Evolutionary conservation across 352 stramenopile species (phyloP), one percentile per base, ranked within the genome.

Genomic region (Phytophthora chlamydospora): DNA sequence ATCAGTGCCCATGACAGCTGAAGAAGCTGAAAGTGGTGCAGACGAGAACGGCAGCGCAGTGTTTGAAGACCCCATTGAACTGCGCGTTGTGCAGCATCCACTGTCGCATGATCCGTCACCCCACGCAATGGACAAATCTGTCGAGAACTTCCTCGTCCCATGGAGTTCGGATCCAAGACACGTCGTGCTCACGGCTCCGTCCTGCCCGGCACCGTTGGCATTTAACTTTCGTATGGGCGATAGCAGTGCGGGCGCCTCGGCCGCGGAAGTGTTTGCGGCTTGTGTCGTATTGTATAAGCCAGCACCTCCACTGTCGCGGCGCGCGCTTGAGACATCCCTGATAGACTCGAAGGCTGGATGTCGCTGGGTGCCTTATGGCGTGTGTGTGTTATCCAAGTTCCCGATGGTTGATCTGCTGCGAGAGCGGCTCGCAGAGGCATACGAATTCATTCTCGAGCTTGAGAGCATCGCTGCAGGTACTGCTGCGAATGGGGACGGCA

Each of bases 341-440:
- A 61, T 94, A 13, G 75, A 90, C 54, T 64, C 69, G 13, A 46
- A 70, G 8, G 60, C 57, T 38, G 71, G 67, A 9, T 73, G 78
- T 43, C 67, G 83, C 27, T 94, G 85, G 85, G 76, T 92, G 0
- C 85, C 85, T 17, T 94, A 92, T 36, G 87, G 87, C 35, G 78
- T 95, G 9, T 93, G 84, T 34, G 73, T 93, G 31, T 47, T 90
- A 43, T 95, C 87, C n/a, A 91, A 90, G 53, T 93, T 91, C 48
- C 81, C 87, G 11, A 74, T 95, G 19, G 75, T 93, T 6, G 82
- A 91, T 64, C 57, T 92, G 14, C 66, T 95, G n/a, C 87, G 87
- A 31, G 83, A 91, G 40, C 81, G 87, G 4, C 65, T 95, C 4
- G 78, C 83, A 0, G 87, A 95, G 71, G 84, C 83, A 6, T 95